Conservation (phyloP, 192 early-diverging fungal genomes). For the Phycomyces blakesleeanus region DNA sequence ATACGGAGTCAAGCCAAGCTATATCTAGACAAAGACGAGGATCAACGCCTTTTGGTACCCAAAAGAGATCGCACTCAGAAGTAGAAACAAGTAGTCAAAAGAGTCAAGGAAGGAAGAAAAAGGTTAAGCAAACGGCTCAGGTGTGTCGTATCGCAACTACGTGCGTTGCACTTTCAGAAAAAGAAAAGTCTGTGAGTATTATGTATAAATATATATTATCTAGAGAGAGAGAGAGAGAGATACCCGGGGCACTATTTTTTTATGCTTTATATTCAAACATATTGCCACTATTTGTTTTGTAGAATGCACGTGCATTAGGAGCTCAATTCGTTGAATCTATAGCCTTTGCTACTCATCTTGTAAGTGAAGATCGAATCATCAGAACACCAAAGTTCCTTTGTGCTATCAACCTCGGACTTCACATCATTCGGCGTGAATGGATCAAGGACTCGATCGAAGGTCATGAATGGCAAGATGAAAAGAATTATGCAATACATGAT, state of each 20-base stretch:
- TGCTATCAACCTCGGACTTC: constrained; percentile 19
- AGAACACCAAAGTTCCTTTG: constrained; percentile 21
- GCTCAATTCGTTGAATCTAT: constrained; percentile 1
- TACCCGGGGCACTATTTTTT: no score
- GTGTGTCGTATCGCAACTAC: no score
- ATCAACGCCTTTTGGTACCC: no score
- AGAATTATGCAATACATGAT: constrained; percentile 12
- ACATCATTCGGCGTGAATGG: constrained; percentile 11
- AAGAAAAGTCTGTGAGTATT: not conserved
- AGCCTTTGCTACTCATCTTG: constrained; percentile 7
- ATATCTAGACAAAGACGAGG: not conserved
- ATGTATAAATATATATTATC: no score
- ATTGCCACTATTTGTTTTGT: no score
- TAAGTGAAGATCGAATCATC: constrained; percentile 5
- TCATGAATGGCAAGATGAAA: not conserved
- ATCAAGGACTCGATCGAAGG: constrained; percentile 5
- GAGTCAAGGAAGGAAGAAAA: not conserved
- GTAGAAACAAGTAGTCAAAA: no score
- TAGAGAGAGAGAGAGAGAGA: no score
- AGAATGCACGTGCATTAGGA: constrained; percentile 2
- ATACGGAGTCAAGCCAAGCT: not conserved
- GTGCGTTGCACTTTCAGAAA: no score
- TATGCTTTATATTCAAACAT: no score
- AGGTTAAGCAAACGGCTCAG: not conserved
- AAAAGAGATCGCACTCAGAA: no score